Evolutionary conservation across 768 basidiomycete genomes (phyloP).

Genomic region (Mycena pura): DNA sequence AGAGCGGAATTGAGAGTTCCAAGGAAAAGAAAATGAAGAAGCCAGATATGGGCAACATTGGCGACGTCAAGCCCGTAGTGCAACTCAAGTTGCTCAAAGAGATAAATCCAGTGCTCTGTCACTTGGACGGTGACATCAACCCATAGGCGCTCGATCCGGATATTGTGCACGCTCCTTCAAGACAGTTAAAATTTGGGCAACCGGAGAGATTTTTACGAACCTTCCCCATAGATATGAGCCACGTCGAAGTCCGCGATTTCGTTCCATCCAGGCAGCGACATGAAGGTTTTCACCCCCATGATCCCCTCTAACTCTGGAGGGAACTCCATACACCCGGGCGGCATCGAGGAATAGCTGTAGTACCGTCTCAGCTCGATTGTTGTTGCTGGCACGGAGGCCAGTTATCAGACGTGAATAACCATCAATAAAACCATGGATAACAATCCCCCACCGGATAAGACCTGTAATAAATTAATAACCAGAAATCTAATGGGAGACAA

Average conservation of each 20-base stretch:
- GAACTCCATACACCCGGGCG: no score
- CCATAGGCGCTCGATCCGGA: constrained; percentile 47
- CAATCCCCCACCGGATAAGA: no score
- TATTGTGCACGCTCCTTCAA: constrained; percentile 50
- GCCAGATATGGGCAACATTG: constrained; percentile 43
- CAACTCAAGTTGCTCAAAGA: constrained; percentile 42
- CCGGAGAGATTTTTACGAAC: no score
- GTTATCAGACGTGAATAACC: no score
- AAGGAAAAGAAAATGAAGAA: constrained; percentile 46
- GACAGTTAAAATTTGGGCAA: neutral
- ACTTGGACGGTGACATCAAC: constrained; percentile 41
- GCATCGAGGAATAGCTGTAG: no score
- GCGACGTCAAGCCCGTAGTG: constrained; percentile 35
- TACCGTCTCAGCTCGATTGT: no score
- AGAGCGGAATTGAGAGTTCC: constrained; percentile 37
- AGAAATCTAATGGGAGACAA: no score
- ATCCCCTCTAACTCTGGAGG: no score
- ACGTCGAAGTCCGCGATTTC: constrained; percentile 21
- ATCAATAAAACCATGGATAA: no score
- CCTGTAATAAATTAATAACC: no score
- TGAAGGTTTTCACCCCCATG: constrained; percentile 41
- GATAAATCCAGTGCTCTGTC: constrained; percentile 43
- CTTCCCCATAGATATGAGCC: constrained; percentile 47
- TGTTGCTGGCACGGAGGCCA: no score
- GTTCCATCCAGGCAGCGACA: constrained; percentile 39